phyloP scores from a whole-genome alignment of 2,329 filamentous ascomycete genomes.

The Neoscytalidium dimidiatum region DNA sequence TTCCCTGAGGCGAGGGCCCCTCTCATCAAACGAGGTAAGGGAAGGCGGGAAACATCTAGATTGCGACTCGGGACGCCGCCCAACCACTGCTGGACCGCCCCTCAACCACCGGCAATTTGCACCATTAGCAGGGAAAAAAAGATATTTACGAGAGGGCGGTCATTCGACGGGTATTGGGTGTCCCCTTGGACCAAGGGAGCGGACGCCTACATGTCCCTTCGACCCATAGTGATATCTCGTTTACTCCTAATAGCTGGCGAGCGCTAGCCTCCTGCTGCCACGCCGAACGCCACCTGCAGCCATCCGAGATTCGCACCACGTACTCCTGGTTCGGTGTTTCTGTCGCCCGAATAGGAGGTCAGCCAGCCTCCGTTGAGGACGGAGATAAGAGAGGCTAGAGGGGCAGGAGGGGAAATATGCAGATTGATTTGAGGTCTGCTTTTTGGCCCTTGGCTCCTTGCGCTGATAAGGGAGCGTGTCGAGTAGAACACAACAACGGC shows the following conservation, averaged over 20 bases:
- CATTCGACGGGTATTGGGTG: neutral
- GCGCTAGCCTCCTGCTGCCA: slow-evolving; percentile 7
- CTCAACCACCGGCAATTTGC: neutral
- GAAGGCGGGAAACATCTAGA: neutral
- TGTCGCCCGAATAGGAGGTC: neutral
- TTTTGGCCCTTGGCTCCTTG: neutral
- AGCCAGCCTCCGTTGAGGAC: neutral
- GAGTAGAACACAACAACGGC: slow-evolving; percentile 3
- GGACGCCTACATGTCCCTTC: neutral
- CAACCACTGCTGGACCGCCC: neutral
- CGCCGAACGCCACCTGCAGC: slow-evolving; percentile 4
- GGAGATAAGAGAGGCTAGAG: neutral
- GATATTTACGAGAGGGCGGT: neutral
- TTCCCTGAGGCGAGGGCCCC: neutral
- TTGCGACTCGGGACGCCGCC: neutral
- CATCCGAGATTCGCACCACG: slow-evolving; percentile 12
- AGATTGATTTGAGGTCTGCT: too few relatives aligned
- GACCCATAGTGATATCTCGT: neutral
- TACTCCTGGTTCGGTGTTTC: neutral
- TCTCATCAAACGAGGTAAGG: slow-evolving; percentile 16
- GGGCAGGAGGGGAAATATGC: too few relatives aligned
- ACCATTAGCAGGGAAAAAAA: neutral
- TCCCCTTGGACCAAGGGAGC: neutral
- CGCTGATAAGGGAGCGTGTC: slow-evolving; percentile 2
- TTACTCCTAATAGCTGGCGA: neutral